Conservation (phyloP, 495 filamentous ascomycete species). For the Pyrenula massariospora region DNA sequence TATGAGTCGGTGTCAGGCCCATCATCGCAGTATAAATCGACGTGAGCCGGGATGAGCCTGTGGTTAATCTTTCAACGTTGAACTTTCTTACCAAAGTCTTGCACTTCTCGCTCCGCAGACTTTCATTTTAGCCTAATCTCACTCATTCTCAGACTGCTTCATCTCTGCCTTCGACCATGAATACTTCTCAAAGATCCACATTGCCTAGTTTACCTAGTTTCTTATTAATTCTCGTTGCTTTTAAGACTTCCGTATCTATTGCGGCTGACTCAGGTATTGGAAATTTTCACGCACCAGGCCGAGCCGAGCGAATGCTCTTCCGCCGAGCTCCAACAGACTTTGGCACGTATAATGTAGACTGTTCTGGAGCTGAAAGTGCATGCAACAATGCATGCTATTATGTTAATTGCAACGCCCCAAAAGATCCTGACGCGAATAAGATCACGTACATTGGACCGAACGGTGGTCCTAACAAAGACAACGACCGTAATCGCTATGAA, state of each 20-base stretch:
- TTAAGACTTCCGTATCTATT: not conserved
- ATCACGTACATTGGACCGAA: conserved; percentile 4
- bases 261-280: not conserved
- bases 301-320: conserved; percentile 2
- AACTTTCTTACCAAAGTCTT: no score
- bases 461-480: not conserved
- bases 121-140: no score
- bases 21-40: no score
- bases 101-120: no score
- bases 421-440: conserved; percentile 3
- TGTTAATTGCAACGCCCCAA: conserved; percentile 1
- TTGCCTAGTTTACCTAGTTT: not conserved
- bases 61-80: no score
- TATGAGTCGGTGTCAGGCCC: no score
- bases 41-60: no score
- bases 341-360: conserved; percentile 1
- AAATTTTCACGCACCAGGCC: conserved; percentile 1
- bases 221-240: not conserved
- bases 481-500: not conserved
- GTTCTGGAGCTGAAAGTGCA: conserved; percentile 1
- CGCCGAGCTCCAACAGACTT: not conserved
- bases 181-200: no score
- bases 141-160: no score
- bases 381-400: conserved; percentile 6
- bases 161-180: no score